Base-by-base conservation (phyloP, 2,329 filamentous ascomycete species). In the Hymenoscyphus albidus region DNA sequence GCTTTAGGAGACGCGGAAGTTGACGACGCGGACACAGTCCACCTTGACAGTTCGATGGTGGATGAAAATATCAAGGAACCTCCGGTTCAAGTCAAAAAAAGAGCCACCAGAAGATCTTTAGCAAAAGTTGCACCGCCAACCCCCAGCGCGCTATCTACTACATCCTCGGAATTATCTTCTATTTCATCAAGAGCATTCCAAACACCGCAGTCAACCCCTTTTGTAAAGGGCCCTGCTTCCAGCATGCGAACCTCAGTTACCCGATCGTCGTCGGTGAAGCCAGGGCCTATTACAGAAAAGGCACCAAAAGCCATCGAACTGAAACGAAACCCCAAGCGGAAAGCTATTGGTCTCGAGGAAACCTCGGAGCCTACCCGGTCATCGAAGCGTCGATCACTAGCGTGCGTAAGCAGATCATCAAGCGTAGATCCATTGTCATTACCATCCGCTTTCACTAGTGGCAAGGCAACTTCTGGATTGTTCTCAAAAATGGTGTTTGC, bases 401-500 rank as follows among this genome's bases (percentile, higher is more conserved):
- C 60, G 0, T 32, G 39, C 12, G 7, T 38, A 7, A 14, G 60
- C 16, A 58, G 68, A 22, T 67, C 69, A 10, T 63, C 61, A 16
- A 74, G 72, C 39, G 66, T 70, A 16, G 72, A 74, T 59, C 72
- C 71, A 6, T 59, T 70, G 31, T 64, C 70, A n/a, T 54, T 66
- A 6, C 40, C 65, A 27, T 44, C 65, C 32, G 14, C 60, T 31
- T 13, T 2, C 1, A 58, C 35, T 56, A 40, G 27, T 16, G 59
- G 2, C 67, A 65, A 16, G 51, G 61, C 31, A 10, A 5, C 10
- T 12, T n/a, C 59, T 5, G 27, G 54, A 6, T 58, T 96, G 0
- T 97, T 98, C 72, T 78, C 83, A 0, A 87, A 88, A 54, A 97
- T 97, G 93, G 87, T 86, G 0, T 97, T 98, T 76, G 93, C 93